A percentile compares a stretch with the other conserved stretches of the same genome.
Conservation (phyloP, 129 eudicot species). For the Cynara cardunculus region DNA sequence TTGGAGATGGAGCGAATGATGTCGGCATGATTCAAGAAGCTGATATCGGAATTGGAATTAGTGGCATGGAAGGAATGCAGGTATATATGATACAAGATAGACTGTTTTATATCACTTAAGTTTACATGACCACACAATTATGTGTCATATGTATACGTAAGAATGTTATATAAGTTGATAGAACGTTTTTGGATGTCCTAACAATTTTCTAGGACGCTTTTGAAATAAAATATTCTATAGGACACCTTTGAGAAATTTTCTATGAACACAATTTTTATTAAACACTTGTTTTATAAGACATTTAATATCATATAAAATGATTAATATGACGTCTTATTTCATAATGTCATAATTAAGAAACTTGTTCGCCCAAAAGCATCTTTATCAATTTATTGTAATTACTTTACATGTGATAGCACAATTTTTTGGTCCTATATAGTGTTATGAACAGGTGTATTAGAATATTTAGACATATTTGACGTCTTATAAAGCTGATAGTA, state of each 20-base stretch:
- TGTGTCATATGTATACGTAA: not conserved
- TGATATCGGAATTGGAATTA: constrained; percentile 57
- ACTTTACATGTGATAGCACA: not conserved
- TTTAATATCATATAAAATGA: too few relatives aligned
- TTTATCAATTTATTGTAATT: not conserved
- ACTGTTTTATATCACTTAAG: not conserved
- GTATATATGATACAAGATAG: constrained; percentile 23
- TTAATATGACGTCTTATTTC: too few relatives aligned
- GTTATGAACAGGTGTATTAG: too few relatives aligned
- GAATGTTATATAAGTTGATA: not conserved
- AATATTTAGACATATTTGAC: not conserved
- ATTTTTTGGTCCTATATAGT: not conserved
- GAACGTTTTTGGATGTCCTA: not conserved
- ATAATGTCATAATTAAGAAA: not conserved
- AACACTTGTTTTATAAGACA: too few relatives aligned
- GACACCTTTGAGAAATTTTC: not conserved
- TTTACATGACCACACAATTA: not conserved
- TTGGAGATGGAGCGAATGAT: constrained; percentile 62
- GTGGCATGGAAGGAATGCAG: constrained; percentile 74
- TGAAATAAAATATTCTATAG: not conserved
- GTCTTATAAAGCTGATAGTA: not conserved
- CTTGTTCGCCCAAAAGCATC: not conserved
- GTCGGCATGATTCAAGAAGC: constrained; percentile 67
- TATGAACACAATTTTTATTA: not conserved
- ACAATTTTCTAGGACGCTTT: not conserved